Base-by-base conservation (phyloP, 768 basidiomycete genomes). In the Tulasnella calospora region DNA sequence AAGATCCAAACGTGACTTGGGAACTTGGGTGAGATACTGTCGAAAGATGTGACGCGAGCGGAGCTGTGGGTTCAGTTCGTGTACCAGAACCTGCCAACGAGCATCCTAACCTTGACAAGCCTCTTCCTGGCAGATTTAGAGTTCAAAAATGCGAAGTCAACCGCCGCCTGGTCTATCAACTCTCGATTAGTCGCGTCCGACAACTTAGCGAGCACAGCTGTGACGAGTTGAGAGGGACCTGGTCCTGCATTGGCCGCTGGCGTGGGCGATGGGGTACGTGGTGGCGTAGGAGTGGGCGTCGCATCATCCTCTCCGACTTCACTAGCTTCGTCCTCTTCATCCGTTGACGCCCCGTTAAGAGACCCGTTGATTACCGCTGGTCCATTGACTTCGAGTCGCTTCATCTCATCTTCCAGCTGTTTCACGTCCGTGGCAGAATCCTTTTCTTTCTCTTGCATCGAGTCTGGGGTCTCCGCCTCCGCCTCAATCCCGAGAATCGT, bases 91-190 rank as follows among this genome's bases (percentile, higher is more conserved):
- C 10, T 41, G 40, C n/a, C 10, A 30, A 47, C 46, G 8, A 47
- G 10, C 57, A 61, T 61, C 21, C 82, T 55, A 80, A 96, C 96
- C 89, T 91, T 96, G 81, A 94, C 87, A 55, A 98, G 88, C 77
- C 98, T 86, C 83, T 97, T 99, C 81, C 98, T 87, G 17, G 96
- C 94, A 30, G 97, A 95, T 83, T 99, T 99, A 61, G 95, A 96
- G 83, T 99, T 99, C 78, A 99, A 86, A 82, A 96, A 95, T 0
- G 95, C 94, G 83, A 99, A 99, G 80, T 99, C 97, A 51, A 98
- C 90, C 0, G 96, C 96, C 38, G 92, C 92, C 84, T 97, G 94
- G 83, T 99, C 98, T 78, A 99, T 93, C 79, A 95, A 84, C 2
- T 89, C 88, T 21, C 94, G 90, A 82, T 95, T 98, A 17, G 94